These are phyloP conservation scores for Quercus lobata DNA, from an alignment of 331 rosid species.

Conservation along the genomic window DNA sequence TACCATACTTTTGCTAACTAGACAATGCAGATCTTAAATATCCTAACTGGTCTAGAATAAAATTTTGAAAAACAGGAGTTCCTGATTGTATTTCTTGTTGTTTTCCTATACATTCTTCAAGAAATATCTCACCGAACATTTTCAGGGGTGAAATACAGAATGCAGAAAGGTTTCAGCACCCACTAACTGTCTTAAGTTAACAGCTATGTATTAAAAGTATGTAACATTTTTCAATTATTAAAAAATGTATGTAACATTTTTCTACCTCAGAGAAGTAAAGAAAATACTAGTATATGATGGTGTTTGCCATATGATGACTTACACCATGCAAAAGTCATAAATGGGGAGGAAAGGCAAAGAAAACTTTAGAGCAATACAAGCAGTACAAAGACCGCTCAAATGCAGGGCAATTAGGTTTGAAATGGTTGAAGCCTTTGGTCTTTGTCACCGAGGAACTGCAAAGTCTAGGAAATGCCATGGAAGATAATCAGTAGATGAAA, in stretches of 20 bases:
- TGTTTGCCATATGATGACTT: constrained; percentile 10
- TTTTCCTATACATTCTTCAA: background rate
- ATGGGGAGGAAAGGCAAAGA: constrained; percentile 18
- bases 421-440: constrained; percentile 34
- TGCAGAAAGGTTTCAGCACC: background rate
- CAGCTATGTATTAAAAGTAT: background rate
- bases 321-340: constrained; percentile 20
- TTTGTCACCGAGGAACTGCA: constrained; percentile 92
- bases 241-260: background rate
- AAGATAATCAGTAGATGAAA: constrained; percentile 47
- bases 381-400: constrained; percentile 18
- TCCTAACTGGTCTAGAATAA: background rate
- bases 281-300: background rate
- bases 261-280: background rate
- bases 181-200: background rate
- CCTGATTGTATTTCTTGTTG: background rate
- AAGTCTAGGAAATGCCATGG: constrained; percentile 49
- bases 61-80: background rate
- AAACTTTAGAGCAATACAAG: constrained; percentile 16
- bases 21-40: background rate
- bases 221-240: too few relatives aligned
- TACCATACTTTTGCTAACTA: background rate
- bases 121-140: constrained; percentile 8
- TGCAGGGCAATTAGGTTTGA: constrained; percentile 44
- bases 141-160: background rate